Base-by-base conservation (phyloP, 805 yeast species). In the Ogataea wickerhamii region DNA sequence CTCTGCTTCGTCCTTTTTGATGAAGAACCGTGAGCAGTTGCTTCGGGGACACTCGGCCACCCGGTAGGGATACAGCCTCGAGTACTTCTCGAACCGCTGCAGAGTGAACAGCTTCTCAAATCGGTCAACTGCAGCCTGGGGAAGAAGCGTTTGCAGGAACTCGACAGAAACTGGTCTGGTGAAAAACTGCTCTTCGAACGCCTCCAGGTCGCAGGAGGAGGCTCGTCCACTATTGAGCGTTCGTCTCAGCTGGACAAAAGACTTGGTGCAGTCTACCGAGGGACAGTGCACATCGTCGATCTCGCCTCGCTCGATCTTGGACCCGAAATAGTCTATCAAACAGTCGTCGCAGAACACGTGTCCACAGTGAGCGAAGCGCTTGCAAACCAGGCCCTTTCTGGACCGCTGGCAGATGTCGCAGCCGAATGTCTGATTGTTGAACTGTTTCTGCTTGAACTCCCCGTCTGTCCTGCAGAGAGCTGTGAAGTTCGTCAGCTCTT, bases 351-450 rank as follows among this genome's bases (percentile, higher is more conserved):
- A 78, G 40, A 76, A 70, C 0, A 57, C 52, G 49, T 78, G 84
- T 6, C 56, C 58, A 47, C 85, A 79, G 2, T 65, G 58, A 1
- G 64, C 55, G 37, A 71, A 61, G 33, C 43, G 32, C 11, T 56
- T 47, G 47, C 75, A 70, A 4, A 51, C 40, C 0, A 27, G 37
- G 1, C 85, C 85, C 40, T 71, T 73, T 34, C 58, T 60, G 22
- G 63, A 67, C 17, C 62, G 68, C 44, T 75, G 73, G 51, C 86
- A 80, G 0, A 80, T 76, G n/a, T 71, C 73, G 53, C 85, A 80
- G 3, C 59, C 48, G 43, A 69, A 74, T 5, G 78, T 68, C 8
- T 51, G 47, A 10, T 38, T 27, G 5, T 63, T 43, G 44, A 71
- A 72, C 10, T 58, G 56, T 1, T 49, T 36, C 11, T 41, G 28